Conservation (phyloP, 2,329 filamentous ascomycete genomes). For the Pyricularia sp. region DNA sequence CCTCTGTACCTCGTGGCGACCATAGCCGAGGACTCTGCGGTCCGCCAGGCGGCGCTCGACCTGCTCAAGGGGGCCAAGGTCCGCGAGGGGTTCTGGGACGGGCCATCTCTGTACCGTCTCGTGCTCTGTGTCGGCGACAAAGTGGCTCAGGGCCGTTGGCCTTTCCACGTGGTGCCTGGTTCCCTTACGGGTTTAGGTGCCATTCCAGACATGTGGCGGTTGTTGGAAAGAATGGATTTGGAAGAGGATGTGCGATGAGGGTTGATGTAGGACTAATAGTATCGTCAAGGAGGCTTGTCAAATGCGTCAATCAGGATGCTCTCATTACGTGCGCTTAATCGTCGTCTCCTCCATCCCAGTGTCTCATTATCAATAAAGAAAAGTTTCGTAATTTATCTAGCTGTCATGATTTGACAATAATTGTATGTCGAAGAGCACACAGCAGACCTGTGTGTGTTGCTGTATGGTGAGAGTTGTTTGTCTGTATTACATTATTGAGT, state of each 20-base stretch:
- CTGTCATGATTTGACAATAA: background rate
- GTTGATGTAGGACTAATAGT: background rate
- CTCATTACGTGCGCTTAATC: background rate
- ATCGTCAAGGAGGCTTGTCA: background rate
- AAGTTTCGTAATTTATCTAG: background rate
- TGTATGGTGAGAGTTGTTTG: background rate
- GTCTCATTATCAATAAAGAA: background rate
- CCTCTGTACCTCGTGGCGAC: constrained; percentile 9
- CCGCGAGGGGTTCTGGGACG: constrained; percentile 8
- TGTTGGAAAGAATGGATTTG: constrained; percentile 1
- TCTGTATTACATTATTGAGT: background rate
- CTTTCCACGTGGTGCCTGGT: constrained; percentile 2
- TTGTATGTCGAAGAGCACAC: background rate
- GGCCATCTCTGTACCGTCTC: background rate
- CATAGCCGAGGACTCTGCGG: background rate
- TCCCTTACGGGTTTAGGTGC: background rate
- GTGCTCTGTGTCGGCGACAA: background rate
- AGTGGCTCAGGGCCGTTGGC: background rate
- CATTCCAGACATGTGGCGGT: constrained; percentile 1
- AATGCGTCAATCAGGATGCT: background rate
- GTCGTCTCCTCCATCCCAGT: background rate
- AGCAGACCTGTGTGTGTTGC: background rate
- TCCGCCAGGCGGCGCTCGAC: constrained; percentile 5
- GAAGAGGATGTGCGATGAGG: background rate
- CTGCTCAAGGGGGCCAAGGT: constrained; percentile 5